Conservation (phyloP, 495 filamentous ascomycete genomes). For the Aspergillus ostianus region DNA sequence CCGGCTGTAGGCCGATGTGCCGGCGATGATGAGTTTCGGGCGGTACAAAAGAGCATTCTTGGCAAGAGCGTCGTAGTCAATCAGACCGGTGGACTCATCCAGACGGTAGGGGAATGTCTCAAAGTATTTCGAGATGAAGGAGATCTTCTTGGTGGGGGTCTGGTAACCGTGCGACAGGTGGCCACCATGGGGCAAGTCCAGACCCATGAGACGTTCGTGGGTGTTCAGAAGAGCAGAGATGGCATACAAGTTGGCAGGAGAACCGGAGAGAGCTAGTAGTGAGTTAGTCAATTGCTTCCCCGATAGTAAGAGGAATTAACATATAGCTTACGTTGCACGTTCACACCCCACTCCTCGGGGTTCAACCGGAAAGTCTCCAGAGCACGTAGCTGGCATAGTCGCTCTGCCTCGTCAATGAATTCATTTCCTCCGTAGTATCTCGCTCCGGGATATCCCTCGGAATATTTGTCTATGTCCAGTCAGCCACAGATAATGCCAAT, state of each 20-base stretch:
- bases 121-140: slow-evolving; percentile 96
- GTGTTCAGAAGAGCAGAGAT: slow-evolving; percentile 90
- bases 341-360: slow-evolving; percentile 92
- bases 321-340: slow-evolving; percentile 77
- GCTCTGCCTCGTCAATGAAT: slow-evolving; percentile 87
- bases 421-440: slow-evolving; percentile 98
- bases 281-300: background rate
- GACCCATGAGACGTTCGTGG: slow-evolving; percentile 94
- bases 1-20: slow-evolving; percentile 91
- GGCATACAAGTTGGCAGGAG: slow-evolving; percentile 92
- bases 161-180: slow-evolving; percentile 98
- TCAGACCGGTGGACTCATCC: slow-evolving; percentile 84
- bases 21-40: slow-evolving; percentile 92
- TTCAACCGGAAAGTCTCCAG: slow-evolving; percentile 81
- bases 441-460: slow-evolving; percentile 95
- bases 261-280: slow-evolving; percentile 74
- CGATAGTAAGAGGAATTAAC: background rate
- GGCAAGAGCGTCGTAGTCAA: slow-evolving; percentile 90
- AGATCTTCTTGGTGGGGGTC: slow-evolving; percentile 97
- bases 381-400: slow-evolving; percentile 84
- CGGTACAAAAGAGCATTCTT: slow-evolving; percentile 83
- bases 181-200: slow-evolving; percentile 94
- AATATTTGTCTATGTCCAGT: slow-evolving; percentile 81
- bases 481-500: background rate
- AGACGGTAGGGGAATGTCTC: slow-evolving; percentile 94